These are phyloP conservation scores for Tricladium varicosporioides DNA, from an alignment of 2,329 filamentous ascomycete genomes.

Conservation along the genomic window DNA sequence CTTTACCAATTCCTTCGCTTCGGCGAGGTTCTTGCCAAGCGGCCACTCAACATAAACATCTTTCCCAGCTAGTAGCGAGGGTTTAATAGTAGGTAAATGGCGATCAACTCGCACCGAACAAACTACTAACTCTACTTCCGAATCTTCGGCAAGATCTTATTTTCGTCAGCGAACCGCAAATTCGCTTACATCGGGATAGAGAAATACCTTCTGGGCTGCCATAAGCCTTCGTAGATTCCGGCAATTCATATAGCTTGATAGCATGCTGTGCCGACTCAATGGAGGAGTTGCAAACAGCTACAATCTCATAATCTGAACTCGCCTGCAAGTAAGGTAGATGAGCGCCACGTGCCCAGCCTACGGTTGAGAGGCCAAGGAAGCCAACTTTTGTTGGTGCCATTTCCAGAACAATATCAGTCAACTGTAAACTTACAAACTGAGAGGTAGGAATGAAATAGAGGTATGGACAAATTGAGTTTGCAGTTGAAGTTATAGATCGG, in stretches of 20 bases:
- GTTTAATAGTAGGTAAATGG: conserved; percentile 41
- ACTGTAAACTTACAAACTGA: too few species aligned
- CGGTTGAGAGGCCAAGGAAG: conserved; percentile 24
- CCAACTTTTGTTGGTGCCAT: conserved; percentile 26
- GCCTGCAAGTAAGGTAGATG: conserved; percentile 36
- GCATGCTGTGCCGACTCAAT: conserved; percentile 42
- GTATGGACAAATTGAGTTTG: too few species aligned
- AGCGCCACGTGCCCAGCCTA: conserved; percentile 34
- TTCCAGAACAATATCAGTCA: too few species aligned
- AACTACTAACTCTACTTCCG: conserved; percentile 47
- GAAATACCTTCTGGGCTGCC: conserved; percentile 36
- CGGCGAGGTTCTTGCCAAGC: conserved; percentile 39
- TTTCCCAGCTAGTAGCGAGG: conserved; percentile 45
- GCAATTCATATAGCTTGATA: conserved; percentile 40
- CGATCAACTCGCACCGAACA: conserved; percentile 43
- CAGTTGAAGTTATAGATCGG: too few species aligned
- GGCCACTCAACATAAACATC: conserved; percentile 51
- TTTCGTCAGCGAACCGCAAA: neutral
- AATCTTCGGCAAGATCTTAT: conserved; percentile 42
- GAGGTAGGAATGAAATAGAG: too few species aligned
- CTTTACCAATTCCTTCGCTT: conserved; percentile 43
- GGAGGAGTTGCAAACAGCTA: conserved; percentile 49
- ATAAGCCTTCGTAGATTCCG: conserved; percentile 41
- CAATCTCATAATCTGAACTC: conserved; percentile 41
- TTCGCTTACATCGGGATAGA: neutral